Evolutionary conservation across 306 rosid genomes (phyloP), one percentile per base, ranked within the genome.

Genomic region (Corylus americana): DNA sequence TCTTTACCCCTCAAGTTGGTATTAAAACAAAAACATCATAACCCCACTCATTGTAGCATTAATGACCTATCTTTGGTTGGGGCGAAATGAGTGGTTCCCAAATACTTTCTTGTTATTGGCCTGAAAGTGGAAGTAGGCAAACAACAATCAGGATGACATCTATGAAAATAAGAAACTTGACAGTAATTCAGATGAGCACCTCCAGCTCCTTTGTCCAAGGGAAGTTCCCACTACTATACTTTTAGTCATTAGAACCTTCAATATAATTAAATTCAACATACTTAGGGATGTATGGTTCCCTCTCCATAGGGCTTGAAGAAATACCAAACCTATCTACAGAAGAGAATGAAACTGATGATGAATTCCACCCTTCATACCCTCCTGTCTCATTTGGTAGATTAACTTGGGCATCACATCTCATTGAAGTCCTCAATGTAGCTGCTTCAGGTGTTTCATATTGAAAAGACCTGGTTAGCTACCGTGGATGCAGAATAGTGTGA

Each of bases 1-100:
- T 95, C 86, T 95, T 95, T 69, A 98, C 99, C 80, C 98, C 97
- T 80, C 99, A 98, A 25, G 99, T 95, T 63, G 99, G 99, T 98
- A 95, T 95, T 82, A 95, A 83, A 82, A 95, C 99, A 61, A 93
- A 95, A 83, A 93, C 98, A 88, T 95, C 99, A 89, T 50, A 87
- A 75, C 98, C 25, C 25, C 97, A 73, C 94, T 95, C 98, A 95
- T 91, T 22, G 99, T 89, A 76, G 99, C 98, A 85, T 95, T 95
- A 74, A 95, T 93, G 80, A 91, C 90, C 88, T 95, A 98, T 83
- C 97, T 91, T 89, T 95, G 99, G 85, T 95, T 95, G 81, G 97
- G 99, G 80, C 98, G 99, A 80, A 95, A 95, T 72, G 99, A 95
- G 85, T 91, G 98, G 74, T 95, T 95, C 80, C 97, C 98, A 79